A percentile compares a stretch with the other conserved stretches of the same genome.
phyloP scores from a whole-genome alignment of 2,329 filamentous ascomycete species.

The Ascochyta pisi region DNA sequence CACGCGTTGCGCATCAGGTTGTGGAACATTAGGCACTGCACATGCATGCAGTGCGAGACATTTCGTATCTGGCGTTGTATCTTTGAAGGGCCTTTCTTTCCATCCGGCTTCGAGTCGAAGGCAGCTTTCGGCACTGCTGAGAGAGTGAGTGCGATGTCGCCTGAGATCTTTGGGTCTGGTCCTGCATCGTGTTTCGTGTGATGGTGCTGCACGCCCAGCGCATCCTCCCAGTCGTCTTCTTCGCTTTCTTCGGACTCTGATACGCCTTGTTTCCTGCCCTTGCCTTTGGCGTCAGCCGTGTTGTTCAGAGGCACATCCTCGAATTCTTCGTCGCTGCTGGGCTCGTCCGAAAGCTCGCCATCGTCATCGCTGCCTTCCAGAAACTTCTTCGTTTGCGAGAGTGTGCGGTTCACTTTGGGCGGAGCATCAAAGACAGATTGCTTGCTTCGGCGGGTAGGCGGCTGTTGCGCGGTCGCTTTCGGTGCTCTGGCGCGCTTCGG shows the following conservation, averaged over 20 bases:
- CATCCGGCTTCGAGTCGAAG: constrained; percentile 54
- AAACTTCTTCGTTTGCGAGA: constrained; percentile 46
- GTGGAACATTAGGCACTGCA: constrained; percentile 86
- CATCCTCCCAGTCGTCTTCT: constrained; percentile 51
- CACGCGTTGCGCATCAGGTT: constrained; percentile 69
- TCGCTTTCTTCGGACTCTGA: constrained; percentile 47
- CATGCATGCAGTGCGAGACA: constrained; percentile 85
- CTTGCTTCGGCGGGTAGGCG: constrained; percentile 37
- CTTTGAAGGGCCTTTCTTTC: constrained; percentile 86
- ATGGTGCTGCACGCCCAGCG: constrained; percentile 46
- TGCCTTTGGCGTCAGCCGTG: constrained; percentile 49
- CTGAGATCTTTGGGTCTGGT: constrained; percentile 59
- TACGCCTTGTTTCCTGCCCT: constrained; percentile 46
- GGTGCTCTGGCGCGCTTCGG: constrained; percentile 33
- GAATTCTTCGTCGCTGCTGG: constrained; percentile 57
- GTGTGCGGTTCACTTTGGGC: constrained; percentile 41
- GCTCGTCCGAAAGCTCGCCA: constrained; percentile 49
- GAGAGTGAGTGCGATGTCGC: constrained; percentile 77
- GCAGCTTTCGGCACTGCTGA: constrained; percentile 32
- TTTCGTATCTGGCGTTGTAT: constrained; percentile 79
- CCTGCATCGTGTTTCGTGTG: constrained; percentile 39
- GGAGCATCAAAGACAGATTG: constrained; percentile 53
- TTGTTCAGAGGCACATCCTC: constrained; percentile 53
- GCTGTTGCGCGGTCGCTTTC: constrained; percentile 24
- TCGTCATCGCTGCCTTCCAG: constrained; percentile 51